These are phyloP conservation scores for Paxillus involutus DNA, from an alignment of 768 basidiomycete species.

Conservation along the genomic window DNA sequence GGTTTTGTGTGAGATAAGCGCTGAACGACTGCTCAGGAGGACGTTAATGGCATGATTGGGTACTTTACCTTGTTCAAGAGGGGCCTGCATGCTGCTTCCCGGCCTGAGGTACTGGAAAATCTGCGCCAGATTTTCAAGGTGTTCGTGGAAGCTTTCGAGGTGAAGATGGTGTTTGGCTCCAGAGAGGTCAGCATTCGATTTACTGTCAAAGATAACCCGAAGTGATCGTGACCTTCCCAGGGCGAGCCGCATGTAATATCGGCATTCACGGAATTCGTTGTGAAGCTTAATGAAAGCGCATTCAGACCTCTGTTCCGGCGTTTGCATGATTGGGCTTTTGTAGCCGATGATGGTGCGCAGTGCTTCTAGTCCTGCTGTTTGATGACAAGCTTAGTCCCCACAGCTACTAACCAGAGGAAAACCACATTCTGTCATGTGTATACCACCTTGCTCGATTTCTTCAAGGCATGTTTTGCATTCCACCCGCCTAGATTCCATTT, in stretches of 20 bases:
- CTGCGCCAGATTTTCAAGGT: constrained; percentile 70
- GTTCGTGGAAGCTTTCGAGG: constrained; percentile 77
- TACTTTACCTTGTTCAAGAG: constrained; percentile 74
- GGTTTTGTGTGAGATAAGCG: background rate
- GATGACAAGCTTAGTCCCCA: background rate
- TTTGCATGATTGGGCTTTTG: constrained; percentile 94
- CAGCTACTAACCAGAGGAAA: constrained; percentile 45
- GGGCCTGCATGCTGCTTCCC: constrained; percentile 60
- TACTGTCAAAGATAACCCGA: no score
- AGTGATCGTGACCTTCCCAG: constrained; percentile 30
- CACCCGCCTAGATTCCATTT: background rate
- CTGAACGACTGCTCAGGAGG: constrained; percentile 16
- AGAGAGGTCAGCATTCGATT: constrained; percentile 25
- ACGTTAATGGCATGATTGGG: constrained; percentile 25
- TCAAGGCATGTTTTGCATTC: constrained; percentile 61
- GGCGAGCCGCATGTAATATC: constrained; percentile 54
- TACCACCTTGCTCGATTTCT: constrained; percentile 73
- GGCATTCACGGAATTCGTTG: constrained; percentile 86
- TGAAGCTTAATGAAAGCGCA: constrained; percentile 88
- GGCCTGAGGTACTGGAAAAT: constrained; percentile 63
- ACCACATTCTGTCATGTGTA: constrained; percentile 78
- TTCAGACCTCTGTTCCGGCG: constrained; percentile 92
- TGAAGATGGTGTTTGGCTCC: constrained; percentile 34
- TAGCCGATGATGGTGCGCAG: constrained; percentile 46
- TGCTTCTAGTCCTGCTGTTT: background rate